Base-by-base conservation (phyloP, 257 asterid species). In the Fraxinus pennsylvanica region DNA sequence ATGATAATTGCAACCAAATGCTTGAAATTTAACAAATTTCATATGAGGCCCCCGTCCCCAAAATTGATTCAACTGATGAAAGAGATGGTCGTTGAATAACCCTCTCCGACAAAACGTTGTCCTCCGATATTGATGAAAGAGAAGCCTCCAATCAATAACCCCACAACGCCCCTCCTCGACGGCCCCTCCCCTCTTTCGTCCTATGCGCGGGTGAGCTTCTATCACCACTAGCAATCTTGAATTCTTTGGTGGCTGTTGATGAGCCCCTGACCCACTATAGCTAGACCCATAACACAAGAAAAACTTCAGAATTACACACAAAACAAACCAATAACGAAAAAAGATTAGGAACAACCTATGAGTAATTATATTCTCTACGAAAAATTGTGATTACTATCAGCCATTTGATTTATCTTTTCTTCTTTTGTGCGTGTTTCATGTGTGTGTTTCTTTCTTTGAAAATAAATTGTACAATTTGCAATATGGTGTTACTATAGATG, bases 81-180 rank as follows among this genome's bases (percentile, higher is more conserved):
- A 25, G 27, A 25, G 27, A 25, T 25, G 61, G 35, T 79, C 63
- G 78, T 6, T 80, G 70, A 9, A 12, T 33, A 32, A 45, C 59
- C 71, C 74, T 81, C 73, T 78, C 83, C 59, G 74, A 19, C 73
- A 15, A 27, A 6, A 74, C 74, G 29, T 72, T 38, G 30, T 87
- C 87, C 61, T 87, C 91, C 38, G 88, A 75, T 17, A 87, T 87
- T n/a, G 91, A 80, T 38, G 87, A 25, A 25, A 38, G 41, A 38
- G 41, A 38, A 38, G 89, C 63, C 67, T 78, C 91, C 91, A 88
- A 14, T 82, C 82, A 3, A 59, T 35, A 71, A 77, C 65, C 68
- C 72, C 72, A 6, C 30, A 12, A 0, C 47, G 27, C 76, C 54
- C 39, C 7, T 47, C 25, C 68, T 1, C 1, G 41, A 9, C 10